Evolutionary conservation across 169 alveolate species (phyloP).

Genomic region (Theileria parva): DNA sequence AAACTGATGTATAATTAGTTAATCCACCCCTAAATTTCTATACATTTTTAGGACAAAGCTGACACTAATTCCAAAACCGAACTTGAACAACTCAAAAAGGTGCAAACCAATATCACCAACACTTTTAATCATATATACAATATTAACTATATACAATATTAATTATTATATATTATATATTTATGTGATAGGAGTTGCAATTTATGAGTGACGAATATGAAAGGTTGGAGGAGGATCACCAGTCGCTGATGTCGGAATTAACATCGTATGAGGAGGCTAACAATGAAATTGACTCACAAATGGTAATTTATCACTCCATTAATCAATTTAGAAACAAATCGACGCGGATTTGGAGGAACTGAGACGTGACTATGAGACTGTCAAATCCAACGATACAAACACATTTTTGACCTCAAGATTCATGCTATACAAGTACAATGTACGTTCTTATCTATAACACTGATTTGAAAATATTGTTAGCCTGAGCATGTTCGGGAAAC

Average conservation of each 20-base stretch:
- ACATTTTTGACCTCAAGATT: background rate
- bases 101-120: background rate
- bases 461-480: background rate
- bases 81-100: slow-evolving; percentile 1
- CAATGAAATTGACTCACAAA: slow-evolving; percentile 40
- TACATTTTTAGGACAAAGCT: background rate
- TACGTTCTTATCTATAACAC: background rate
- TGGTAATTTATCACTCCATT: background rate
- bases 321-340: slow-evolving; percentile 8
- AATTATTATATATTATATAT: no score
- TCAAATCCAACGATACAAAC: background rate
- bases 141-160: no score
- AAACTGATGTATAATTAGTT: slow-evolving; percentile 18
- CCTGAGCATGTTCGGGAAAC: slow-evolving; percentile 32
- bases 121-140: no score
- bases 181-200: slow-evolving; percentile 19
- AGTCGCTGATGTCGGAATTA: background rate
- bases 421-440: slow-evolving; percentile 46
- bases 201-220: slow-evolving; percentile 39
- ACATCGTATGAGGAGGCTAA: slow-evolving; percentile 25
- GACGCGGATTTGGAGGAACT: slow-evolving; percentile 46
- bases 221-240: slow-evolving; percentile 13
- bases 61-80: background rate
- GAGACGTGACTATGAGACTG: slow-evolving; percentile 43
- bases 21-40: background rate